These are phyloP conservation scores for Candida sojae DNA, from an alignment of 1,139 yeast genomes.

Conservation along the genomic window DNA sequence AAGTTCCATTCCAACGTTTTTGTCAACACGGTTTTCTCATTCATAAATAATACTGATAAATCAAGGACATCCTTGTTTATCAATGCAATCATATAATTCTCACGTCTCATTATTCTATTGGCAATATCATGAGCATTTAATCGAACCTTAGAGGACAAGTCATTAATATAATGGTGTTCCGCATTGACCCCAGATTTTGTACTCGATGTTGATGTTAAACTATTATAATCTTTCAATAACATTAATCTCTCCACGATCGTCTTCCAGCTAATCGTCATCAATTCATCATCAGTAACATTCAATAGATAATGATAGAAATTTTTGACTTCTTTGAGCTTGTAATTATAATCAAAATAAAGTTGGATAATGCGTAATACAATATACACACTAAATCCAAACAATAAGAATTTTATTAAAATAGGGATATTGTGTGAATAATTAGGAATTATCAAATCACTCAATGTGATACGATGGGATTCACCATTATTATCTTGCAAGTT, in stretches of 20 bases:
- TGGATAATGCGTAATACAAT: slow-evolving; percentile 62
- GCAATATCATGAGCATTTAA: slow-evolving; percentile 94
- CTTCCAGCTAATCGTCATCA: slow-evolving; percentile 94
- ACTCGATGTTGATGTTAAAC: slow-evolving; percentile 54
- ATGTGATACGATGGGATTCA: slow-evolving; percentile 23
- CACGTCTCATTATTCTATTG: slow-evolving; percentile 92
- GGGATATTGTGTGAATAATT: slow-evolving; percentile 60
- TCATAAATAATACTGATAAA: slow-evolving; percentile 40
- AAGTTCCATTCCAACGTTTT: slow-evolving; percentile 93
- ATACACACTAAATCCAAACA: slow-evolving; percentile 63
- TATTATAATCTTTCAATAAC: slow-evolving; percentile 77
- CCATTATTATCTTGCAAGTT: slow-evolving; percentile 18
- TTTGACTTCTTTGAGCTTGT: slow-evolving; percentile 60
- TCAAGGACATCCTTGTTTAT: slow-evolving; percentile 78
- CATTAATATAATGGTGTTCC: slow-evolving; percentile 38
- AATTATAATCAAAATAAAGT: slow-evolving; percentile 50
- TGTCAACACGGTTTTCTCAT: slow-evolving; percentile 56
- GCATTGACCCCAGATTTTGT: slow-evolving; percentile 5
- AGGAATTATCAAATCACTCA: slow-evolving; percentile 53
- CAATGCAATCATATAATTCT: slow-evolving; percentile 87
- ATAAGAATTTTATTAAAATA: slow-evolving; percentile 52
- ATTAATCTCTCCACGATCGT: slow-evolving; percentile 78
- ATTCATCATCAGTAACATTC: slow-evolving; percentile 71
- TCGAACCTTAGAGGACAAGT: slow-evolving; percentile 68
- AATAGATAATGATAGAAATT: slow-evolving; percentile 69